Evolutionary conservation across 1,139 yeast species (phyloP).

Genomic region (Debaryomyces coudertii): DNA sequence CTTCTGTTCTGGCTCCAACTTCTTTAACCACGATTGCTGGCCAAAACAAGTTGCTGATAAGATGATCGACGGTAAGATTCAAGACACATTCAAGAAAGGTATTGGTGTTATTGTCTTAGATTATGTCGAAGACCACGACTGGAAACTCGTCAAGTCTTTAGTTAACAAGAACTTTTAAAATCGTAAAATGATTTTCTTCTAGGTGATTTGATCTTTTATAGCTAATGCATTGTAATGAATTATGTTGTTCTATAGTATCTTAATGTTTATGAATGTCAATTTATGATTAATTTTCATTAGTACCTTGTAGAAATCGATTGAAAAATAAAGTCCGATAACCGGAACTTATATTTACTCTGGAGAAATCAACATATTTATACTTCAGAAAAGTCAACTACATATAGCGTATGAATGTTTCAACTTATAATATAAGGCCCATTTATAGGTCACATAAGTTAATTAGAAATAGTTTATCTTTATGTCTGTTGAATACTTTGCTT

Average conservation of each 20-base stretch:
- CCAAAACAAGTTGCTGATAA: constrained; percentile 67
- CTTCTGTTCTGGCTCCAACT: constrained; percentile 76
- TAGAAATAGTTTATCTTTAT: not conserved
- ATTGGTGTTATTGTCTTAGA: constrained; percentile 68
- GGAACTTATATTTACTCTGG: not conserved
- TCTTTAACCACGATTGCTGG: constrained; percentile 75
- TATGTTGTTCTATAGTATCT: not conserved
- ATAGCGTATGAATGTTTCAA: constrained; percentile 2
- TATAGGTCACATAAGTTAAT: constrained; percentile 2
- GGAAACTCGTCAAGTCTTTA: constrained; percentile 58
- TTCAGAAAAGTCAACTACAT: not conserved
- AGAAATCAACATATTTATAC: not conserved
- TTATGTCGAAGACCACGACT: constrained; percentile 64
- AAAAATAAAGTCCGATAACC: constrained; percentile 1
- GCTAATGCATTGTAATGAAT: not conserved
- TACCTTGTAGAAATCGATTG: not conserved
- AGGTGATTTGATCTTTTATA: not conserved
- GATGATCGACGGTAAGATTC: constrained; percentile 49
- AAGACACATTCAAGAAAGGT: constrained; percentile 54
- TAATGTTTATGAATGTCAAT: not conserved
- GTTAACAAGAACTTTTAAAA: constrained; percentile 57
- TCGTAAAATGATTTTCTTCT: not conserved
- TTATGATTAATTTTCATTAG: not conserved
- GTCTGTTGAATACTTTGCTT: not conserved
- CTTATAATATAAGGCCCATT: constrained; percentile 2